Evolutionary conservation across 306 rosid species (phyloP), one percentile per base, ranked within the genome.

Genomic region (Dryas octopetala): DNA sequence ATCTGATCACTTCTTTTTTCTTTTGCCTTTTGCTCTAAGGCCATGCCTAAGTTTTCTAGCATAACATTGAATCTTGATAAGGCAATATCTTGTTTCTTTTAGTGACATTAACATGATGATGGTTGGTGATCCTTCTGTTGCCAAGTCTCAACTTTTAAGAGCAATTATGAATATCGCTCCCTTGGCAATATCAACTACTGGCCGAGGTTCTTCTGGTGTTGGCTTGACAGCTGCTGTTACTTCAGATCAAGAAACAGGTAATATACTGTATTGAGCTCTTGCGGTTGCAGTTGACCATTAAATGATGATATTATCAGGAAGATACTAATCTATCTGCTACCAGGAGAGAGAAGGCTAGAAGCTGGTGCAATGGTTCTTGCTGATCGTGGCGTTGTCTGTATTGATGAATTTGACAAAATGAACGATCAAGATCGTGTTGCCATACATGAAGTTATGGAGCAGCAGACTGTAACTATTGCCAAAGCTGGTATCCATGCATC

Each of bases 361-460:
- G 99, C 99, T 74, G 99, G 99, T 77, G 99, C 97, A 14, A 95
- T 95, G 99, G 99, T 95, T 80, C 97, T 95, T 74, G 99, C 97
- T 68, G 97, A 95, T 83, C 87, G 99, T 71, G 99, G 99, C 60
- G 99, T 95, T 86, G 99, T 95, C 80, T 92, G 97, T 84, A 95
- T 95, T 89, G 99, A 95, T 80, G 99, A 95, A 75, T 95, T 95
- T 86, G 97, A 95, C 88, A 95, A 95, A 86, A 95, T 95, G 99
- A 95, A 95, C 72, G 99, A 95, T 78, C 89, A 83, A 84, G 99
- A 95, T 80, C 91, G 99, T 61, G 99, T 95, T 59, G 99, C 99
- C 64, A 95, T 95, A 81, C 99, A 95, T 66, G 99, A 95, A 82
- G 99, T 95, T 65, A 95, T 95, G 99, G 97, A 95, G 72, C 99